Conservation (phyloP, 1,284 basidiomycete genomes). For the Puccinia coronata region DNA sequence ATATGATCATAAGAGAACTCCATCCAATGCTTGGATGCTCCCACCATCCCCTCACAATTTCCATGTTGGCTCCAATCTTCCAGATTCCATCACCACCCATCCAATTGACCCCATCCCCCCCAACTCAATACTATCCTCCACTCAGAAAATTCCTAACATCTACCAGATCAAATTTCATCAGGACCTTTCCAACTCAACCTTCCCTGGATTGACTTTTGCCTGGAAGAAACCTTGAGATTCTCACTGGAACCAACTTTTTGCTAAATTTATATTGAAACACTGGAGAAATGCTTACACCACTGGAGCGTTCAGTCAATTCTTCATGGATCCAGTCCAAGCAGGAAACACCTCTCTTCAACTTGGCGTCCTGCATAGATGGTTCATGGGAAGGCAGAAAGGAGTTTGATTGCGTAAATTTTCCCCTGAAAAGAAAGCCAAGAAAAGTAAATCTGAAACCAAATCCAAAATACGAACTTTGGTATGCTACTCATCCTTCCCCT, state of each 20-base stretch:
- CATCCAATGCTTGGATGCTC: neutral
- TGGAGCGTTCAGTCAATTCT: constrained; percentile 12
- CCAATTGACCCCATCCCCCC: neutral
- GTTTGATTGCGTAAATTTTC: neutral
- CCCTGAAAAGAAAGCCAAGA: too few species aligned
- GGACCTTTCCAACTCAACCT: neutral
- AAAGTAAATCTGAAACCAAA: too few species aligned
- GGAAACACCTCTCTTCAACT: too few species aligned
- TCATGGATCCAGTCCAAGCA: too few species aligned
- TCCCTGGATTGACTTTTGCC: neutral
- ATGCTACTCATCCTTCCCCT: neutral
- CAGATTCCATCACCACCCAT: too few species aligned
- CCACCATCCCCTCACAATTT: neutral
- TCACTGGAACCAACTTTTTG: too few species aligned
- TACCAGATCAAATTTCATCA: neutral
- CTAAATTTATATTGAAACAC: too few species aligned
- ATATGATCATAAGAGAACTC: neutral
- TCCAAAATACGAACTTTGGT: constrained; percentile 5
- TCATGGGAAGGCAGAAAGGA: constrained; percentile 7
- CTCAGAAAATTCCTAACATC: neutral
- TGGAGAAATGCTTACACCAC: neutral
- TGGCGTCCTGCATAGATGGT: constrained; percentile 12
- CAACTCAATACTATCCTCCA: too few species aligned
- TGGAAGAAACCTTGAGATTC: constrained; percentile 1
- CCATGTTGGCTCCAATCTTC: neutral